These are phyloP conservation scores for Oropetium thomaeum DNA, from an alignment of 176 grass and related monocot genomes.

Conservation along the genomic window DNA sequence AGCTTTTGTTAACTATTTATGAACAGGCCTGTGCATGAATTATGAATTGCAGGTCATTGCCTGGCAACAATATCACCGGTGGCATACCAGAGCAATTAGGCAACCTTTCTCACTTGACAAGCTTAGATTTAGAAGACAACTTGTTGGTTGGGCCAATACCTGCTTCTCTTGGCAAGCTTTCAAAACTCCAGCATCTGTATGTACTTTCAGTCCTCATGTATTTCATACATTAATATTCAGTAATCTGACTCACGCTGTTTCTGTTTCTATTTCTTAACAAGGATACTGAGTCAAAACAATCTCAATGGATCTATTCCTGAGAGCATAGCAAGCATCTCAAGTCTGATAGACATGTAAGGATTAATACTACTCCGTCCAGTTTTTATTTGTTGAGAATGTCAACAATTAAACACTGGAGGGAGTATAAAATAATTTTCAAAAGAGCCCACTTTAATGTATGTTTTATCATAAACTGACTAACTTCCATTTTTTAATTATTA, in stretches of 20 bases:
- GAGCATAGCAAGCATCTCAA: slow-evolving; percentile 61
- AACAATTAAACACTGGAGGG: too few relatives aligned
- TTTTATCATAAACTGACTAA: slow-evolving; percentile 22
- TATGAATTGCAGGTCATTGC: slow-evolving; percentile 57
- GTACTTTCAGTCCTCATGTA: slow-evolving; percentile 32
- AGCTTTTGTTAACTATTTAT: slow-evolving; percentile 4
- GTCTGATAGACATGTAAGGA: slow-evolving; percentile 82
- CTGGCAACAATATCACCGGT: slow-evolving; percentile 76
- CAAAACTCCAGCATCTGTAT: slow-evolving; percentile 71
- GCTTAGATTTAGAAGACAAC: slow-evolving; percentile 75
- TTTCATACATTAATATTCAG: slow-evolving; percentile 24
- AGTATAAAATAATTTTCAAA: slow-evolving; percentile 14
- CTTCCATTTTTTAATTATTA: not conserved
- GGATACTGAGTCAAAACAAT: slow-evolving; percentile 88
- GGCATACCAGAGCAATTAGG: slow-evolving; percentile 69
- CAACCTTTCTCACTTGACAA: slow-evolving; percentile 75
- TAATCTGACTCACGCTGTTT: slow-evolving; percentile 4
- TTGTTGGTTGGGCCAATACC: slow-evolving; percentile 72
- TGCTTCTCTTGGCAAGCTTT: slow-evolving; percentile 69
- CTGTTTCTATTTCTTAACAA: slow-evolving; percentile 33
- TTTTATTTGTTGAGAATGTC: too few relatives aligned
- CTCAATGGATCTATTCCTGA: slow-evolving; percentile 71
- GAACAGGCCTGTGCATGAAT: not conserved
- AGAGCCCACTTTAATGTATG: not conserved
- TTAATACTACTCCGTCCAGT: too few relatives aligned